Evolutionary conservation across 1,284 basidiomycete species (phyloP).

Genomic region (Malassezia furfur): DNA sequence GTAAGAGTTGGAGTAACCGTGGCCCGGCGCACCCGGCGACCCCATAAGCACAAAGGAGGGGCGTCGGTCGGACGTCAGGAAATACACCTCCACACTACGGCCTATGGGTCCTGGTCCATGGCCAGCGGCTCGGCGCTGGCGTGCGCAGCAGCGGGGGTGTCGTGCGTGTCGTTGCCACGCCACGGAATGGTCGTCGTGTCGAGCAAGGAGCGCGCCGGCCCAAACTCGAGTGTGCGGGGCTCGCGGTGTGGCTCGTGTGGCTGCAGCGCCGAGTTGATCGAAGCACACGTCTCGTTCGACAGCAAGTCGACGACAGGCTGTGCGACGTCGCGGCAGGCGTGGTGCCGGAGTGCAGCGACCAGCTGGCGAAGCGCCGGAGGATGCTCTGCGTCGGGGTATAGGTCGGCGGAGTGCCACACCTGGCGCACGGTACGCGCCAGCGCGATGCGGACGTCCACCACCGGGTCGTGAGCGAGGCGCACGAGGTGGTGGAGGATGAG

Average conservation of each 20-base stretch:
- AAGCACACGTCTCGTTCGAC: constrained; percentile 16
- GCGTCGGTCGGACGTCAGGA: too few species aligned
- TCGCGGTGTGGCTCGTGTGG: neutral
- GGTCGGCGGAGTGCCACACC: constrained; percentile 50
- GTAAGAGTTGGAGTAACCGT: neutral
- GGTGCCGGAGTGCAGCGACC: constrained; percentile 26
- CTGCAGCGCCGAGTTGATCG: neutral
- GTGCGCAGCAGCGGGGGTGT: neutral
- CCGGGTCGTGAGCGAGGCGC: constrained; percentile 59
- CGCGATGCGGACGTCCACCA: constrained; percentile 78
- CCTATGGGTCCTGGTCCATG: constrained; percentile 20
- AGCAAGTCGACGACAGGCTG: constrained; percentile 24
- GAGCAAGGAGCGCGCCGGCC: constrained; percentile 29
- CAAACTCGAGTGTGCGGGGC: constrained; percentile 29
- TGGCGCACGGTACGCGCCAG: constrained; percentile 62
- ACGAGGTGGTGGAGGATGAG: constrained; percentile 58
- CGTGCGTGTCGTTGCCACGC: constrained; percentile 1
- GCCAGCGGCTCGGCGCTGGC: constrained; percentile 7
- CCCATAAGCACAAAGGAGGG: too few species aligned
- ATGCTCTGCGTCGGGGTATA: neutral
- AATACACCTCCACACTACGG: neutral
- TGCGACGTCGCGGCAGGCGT: constrained; percentile 33
- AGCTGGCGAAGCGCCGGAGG: constrained; percentile 26
- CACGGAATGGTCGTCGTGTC: constrained; percentile 13
- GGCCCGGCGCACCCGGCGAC: neutral